Evolutionary conservation across 176 grass and related monocot genomes (phyloP), one percentile per base, ranked within the genome.

Genomic region (Oryza glumipatula): DNA sequence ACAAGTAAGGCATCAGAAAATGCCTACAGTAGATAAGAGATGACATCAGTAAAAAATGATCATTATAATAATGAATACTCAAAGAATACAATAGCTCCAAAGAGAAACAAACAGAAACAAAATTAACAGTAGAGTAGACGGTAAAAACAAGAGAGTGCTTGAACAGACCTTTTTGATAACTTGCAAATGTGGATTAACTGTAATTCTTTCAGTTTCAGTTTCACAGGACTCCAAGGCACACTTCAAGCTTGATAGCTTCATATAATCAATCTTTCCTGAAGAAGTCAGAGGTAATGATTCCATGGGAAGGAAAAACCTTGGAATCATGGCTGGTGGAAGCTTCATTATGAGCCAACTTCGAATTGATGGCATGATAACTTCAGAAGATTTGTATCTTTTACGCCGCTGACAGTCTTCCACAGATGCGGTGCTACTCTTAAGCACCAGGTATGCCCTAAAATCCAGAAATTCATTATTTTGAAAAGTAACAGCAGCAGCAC

Each of bases 231-330:
- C 75, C 28, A 12, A 39, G 21, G 58, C 80, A 82, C 58, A 85
- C 3, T 86, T 30, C 67, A 88, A 88, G 66, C 65, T 82, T 76
- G 89, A 86, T 82, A 98, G 82, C 69, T 90, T 90, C 4, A 33
- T 46, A 87, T 93, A 94, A 80, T 98, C 89, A 85, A 93, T 84
- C 82, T 98, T 98, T 84, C 95, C 93, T 51, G 95, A 95, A 41
- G 63, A 85, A 78, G 85, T 92, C 63, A 87, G 70, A 76, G 95
- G 93, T 35, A 98, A 83, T 67, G 89, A 92, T 49, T 93, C 56
- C 39, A 90, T 36, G 9, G 35, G 49, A 72, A 90, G 65, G 82
- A 88, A 92, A 91, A 77, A 73, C 12, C 87, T 90, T 81, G 93
- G 95, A 64, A 93, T 72, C 95, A 98, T 98, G 65, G 77, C 82